These are phyloP conservation scores for Pontederia crassipes DNA, from an alignment of 176 grass and related monocot species.

Conservation along the genomic window DNA sequence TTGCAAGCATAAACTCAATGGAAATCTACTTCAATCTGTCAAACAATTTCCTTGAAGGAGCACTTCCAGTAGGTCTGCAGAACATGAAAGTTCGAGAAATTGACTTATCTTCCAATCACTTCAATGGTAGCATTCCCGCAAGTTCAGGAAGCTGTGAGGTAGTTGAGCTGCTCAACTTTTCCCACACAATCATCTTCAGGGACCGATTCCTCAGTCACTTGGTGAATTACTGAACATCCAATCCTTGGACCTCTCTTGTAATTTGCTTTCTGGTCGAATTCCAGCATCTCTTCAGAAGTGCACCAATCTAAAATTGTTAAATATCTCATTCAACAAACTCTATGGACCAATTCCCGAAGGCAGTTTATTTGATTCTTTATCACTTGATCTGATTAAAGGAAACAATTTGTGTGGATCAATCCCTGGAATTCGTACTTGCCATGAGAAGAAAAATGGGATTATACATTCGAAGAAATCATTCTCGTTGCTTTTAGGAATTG, in stretches of 20 bases:
- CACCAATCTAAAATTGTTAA: slow-evolving; percentile 6
- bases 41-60: slow-evolving; percentile 10
- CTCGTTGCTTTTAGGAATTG: not conserved
- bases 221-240: slow-evolving; percentile 10
- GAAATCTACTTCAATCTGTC: slow-evolving; percentile 21
- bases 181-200: slow-evolving; percentile 19
- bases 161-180: slow-evolving; percentile 11
- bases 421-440: slow-evolving; percentile 12
- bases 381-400: slow-evolving; percentile 5
- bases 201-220: slow-evolving; percentile 15
- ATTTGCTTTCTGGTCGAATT: slow-evolving; percentile 14
- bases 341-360: not conserved
- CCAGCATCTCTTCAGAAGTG: slow-evolving; percentile 9
- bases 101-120: slow-evolving; percentile 15
- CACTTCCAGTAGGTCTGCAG: slow-evolving; percentile 8
- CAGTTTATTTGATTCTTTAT: slow-evolving; percentile 5
- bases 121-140: slow-evolving; percentile 10
- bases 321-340: slow-evolving; percentile 15
- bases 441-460: not conserved
- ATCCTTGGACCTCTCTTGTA: slow-evolving; percentile 9
- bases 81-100: slow-evolving; percentile 11
- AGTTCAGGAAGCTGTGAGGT: slow-evolving; percentile 10
- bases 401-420: slow-evolving; percentile 16
- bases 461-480: slow-evolving; percentile 5
- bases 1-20: slow-evolving; percentile 20